Percentiles rank a stretch among this genome's conserved stretches.
Evolutionary conservation across 140 eudicot genomes (phyloP).

Genomic region (Bidens hawaiensis): DNA sequence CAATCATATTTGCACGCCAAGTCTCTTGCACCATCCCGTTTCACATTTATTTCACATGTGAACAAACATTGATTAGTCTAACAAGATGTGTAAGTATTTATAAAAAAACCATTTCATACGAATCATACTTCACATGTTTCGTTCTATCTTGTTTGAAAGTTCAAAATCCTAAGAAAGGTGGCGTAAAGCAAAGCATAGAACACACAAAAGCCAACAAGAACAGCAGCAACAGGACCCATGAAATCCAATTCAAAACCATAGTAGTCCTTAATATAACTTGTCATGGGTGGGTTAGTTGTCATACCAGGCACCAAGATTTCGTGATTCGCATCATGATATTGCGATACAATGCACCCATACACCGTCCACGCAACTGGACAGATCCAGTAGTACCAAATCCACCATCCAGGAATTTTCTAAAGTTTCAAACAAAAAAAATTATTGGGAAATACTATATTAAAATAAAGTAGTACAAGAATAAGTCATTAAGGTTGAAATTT

Average conservation of each 20-base stretch:
- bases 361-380: constrained; percentile 64
- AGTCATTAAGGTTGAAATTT: neutral
- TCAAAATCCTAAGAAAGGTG: constrained; percentile 33
- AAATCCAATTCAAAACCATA: constrained; percentile 50
- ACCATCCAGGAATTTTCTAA: constrained; percentile 60
- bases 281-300: constrained; percentile 18
- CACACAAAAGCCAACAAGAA: constrained; percentile 41
- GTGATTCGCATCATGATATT: constrained; percentile 38
- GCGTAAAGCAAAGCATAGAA: constrained; percentile 50
- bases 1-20: too few relatives aligned
- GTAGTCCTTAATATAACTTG: constrained; percentile 29
- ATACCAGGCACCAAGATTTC: constrained; percentile 35
- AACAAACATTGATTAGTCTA: too few relatives aligned
- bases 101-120: too few relatives aligned
- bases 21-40: too few relatives aligned
- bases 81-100: too few relatives aligned
- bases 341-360: constrained; percentile 51
- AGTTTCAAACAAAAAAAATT: constrained; percentile 2
- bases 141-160: constrained; percentile 38
- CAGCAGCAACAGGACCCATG: constrained; percentile 49
- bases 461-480: neutral
- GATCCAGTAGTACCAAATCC: constrained; percentile 59
- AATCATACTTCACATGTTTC: neutral
- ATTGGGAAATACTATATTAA: neutral
- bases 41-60: too few relatives aligned